Conservation (phyloP, 164 flowering plant genomes). For the Protea cynaroides region DNA sequence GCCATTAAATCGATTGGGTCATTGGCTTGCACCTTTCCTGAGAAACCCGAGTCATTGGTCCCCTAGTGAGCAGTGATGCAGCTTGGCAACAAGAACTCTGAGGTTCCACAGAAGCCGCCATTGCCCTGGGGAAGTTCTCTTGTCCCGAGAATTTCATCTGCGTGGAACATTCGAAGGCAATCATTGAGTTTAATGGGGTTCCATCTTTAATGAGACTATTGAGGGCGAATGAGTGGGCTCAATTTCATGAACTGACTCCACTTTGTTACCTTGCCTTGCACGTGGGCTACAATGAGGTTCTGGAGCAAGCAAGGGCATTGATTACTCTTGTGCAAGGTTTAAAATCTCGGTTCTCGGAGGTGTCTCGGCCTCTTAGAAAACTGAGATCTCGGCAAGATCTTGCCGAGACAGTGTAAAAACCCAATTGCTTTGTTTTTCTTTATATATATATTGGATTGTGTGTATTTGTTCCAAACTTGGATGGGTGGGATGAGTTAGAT, state of each 20-base stretch:
- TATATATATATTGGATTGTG: too few species aligned
- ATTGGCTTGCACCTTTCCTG: conserved; percentile 66
- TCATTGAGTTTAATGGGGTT: conserved; percentile 62
- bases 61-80: conserved; percentile 47
- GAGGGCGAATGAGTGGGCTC: conserved; percentile 37
- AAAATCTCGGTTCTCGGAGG: too few species aligned
- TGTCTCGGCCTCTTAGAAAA: too few species aligned
- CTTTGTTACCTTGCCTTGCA: conserved; percentile 69
- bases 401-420: too few species aligned
- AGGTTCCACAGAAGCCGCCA: conserved; percentile 61
- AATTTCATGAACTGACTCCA: conserved; percentile 43
- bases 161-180: conserved; percentile 58
- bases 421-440: too few species aligned
- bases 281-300: conserved; percentile 47
- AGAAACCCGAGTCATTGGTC: conserved; percentile 55
- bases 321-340: too few species aligned
- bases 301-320: conserved; percentile 51
- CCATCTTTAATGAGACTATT: conserved; percentile 48
- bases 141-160: conserved; percentile 45
- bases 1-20: conserved; percentile 70
- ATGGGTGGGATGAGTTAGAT: too few species aligned
- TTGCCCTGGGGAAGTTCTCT: conserved; percentile 63
- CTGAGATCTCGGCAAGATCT: too few species aligned
- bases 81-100: conserved; percentile 32
- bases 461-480: too few species aligned